These are phyloP conservation scores for Teunomyces funiuensis DNA, from an alignment of 805 yeast species.

Conservation along the genomic window DNA sequence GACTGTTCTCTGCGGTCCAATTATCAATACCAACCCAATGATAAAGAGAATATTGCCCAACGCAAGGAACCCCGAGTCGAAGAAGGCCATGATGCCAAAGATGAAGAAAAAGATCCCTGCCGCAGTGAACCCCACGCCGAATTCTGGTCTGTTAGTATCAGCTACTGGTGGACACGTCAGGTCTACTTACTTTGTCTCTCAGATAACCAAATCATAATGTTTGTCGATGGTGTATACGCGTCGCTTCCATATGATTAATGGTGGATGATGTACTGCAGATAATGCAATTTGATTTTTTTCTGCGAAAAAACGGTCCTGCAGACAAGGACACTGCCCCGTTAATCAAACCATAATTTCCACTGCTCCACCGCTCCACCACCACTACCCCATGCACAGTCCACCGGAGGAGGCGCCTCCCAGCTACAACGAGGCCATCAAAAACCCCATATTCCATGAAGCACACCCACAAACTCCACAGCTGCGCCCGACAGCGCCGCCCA, in stretches of 20 bases:
- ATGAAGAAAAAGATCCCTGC: slow-evolving; percentile 77
- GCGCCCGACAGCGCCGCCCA: slow-evolving; percentile 9
- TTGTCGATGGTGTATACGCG: not conserved
- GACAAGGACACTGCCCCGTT: too few species aligned
- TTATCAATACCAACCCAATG: slow-evolving; percentile 80
- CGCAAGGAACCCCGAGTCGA: slow-evolving; percentile 86
- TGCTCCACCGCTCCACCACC: not conserved
- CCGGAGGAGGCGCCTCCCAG: slow-evolving; percentile 40
- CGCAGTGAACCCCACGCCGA: slow-evolving; percentile 91
- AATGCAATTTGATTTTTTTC: too few species aligned
- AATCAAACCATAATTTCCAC: not conserved
- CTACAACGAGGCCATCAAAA: slow-evolving; percentile 45
- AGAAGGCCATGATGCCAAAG: slow-evolving; percentile 80
- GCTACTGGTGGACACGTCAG: not conserved
- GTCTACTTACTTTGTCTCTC: slow-evolving; percentile 65
- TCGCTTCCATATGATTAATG: not conserved
- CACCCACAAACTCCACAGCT: slow-evolving; percentile 4
- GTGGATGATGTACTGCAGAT: too few species aligned
- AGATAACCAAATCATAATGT: slow-evolving; percentile 65
- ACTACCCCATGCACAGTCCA: not conserved
- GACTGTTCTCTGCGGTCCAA: slow-evolving; percentile 82
- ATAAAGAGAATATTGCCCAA: slow-evolving; percentile 81
- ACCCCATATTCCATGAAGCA: slow-evolving; percentile 10
- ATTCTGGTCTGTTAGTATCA: slow-evolving; percentile 55
- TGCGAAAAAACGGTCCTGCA: not conserved